phyloP scores from a whole-genome alignment of 805 yeast genomes.

The Candida nanaspora region DNA sequence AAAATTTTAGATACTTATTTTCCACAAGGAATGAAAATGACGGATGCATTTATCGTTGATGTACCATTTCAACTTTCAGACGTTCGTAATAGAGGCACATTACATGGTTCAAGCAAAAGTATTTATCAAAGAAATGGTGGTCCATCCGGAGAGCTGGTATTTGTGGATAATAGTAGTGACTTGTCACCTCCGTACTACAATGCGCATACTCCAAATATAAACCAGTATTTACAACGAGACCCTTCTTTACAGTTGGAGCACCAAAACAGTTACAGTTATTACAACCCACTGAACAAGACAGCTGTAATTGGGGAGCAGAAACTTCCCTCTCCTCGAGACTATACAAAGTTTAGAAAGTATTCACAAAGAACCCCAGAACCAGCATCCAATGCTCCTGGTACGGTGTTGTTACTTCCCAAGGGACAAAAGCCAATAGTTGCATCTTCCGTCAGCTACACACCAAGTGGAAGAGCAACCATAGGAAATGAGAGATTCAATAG shows the following conservation, averaged over 20 bases:
- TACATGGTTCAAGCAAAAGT: neutral
- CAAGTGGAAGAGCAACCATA: neutral
- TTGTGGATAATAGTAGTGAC: neutral
- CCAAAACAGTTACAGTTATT: neutral
- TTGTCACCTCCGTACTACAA: neutral
- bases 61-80: conserved; percentile 20
- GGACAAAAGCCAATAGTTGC: conserved; percentile 10
- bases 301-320: conserved; percentile 23
- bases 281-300: conserved; percentile 10
- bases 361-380: conserved; percentile 5
- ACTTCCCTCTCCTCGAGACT: conserved; percentile 23
- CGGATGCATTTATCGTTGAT: conserved; percentile 59
- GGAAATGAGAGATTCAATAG: neutral
- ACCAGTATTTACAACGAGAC: neutral
- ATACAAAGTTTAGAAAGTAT: conserved; percentile 9
- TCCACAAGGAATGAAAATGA: conserved; percentile 63
- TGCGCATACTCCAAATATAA: neutral
- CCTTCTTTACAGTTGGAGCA: conserved; percentile 5
- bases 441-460: neutral
- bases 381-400: conserved; percentile 25
- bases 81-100: no score
- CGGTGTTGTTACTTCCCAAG: conserved; percentile 44
- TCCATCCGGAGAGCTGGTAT: neutral
- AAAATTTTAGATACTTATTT: conserved; percentile 48
- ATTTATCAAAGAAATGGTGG: neutral